Evolutionary conservation across 768 basidiomycete genomes (phyloP), one percentile per base, ranked within the genome.

Genomic region (Pulveroboletus ravenelii): DNA sequence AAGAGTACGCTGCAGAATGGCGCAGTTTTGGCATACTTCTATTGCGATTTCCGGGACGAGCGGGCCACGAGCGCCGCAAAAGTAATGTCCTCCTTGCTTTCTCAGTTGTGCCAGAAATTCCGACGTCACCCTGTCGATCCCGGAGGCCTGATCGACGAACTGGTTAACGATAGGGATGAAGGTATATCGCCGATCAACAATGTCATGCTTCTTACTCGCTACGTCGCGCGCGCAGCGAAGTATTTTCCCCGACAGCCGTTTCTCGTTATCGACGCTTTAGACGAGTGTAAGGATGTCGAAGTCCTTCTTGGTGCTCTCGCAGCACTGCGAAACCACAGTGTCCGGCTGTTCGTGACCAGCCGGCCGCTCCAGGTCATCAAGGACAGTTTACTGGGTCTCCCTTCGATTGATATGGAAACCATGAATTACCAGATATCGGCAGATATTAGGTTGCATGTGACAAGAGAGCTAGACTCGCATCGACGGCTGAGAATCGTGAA

Each of bases 271-370:
- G 57, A 58, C 15, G 54, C 51, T 1, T 31, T 56, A 3, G 55
- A 58, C n/a, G 57, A 58, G 25, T 58, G 54, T 31, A 36, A 34
- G n/a, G 18, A 51, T 6, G 3, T 52, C n/a, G 44, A 49, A 13
- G 23, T 35, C 1, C 29, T 51, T 5, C 50, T 57, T 1, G 10
- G 10, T n/a, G 47, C 31, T 9, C 25, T 57, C 4, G 10, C 10
- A 3, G 20, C 42, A 5, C 9, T 51, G 18, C 35, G 31, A 3
- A 25, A 40, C 8, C 45, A 47, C 3, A 30, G 38, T 5, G 13
- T 55, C 10, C 48, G 41, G 10, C 18, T 58, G 10, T 50, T 58
- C 6, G 35, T 40, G 5, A 50, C 34, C 34, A 55, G 57, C 37
- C 29, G 57, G 25, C 31, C 47, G 5, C 41, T 52, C 2, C 35